Evolutionary conservation across 164 flowering plant genomes (phyloP).

Genomic region (Umbilicus rupestris): DNA sequence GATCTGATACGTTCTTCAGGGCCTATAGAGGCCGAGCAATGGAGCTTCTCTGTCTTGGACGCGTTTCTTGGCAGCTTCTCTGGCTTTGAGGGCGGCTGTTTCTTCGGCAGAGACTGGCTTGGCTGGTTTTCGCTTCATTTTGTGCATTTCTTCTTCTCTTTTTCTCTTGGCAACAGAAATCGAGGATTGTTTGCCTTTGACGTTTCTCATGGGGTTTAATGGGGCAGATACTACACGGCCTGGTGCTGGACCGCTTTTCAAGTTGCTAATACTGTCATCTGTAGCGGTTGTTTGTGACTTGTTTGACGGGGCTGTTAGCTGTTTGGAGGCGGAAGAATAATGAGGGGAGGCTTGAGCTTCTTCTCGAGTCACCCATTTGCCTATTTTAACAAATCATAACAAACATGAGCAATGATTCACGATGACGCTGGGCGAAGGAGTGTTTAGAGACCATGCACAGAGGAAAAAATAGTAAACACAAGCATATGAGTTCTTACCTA

Average conservation of each 20-base stretch:
- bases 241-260: constrained; percentile 42
- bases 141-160: constrained; percentile 37
- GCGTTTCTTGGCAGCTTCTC: constrained; percentile 90
- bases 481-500: constrained; percentile 35
- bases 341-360: constrained; percentile 50
- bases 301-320: constrained; percentile 22
- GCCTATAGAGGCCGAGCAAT: constrained; percentile 73
- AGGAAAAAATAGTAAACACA: neutral
- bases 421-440: too few relatives aligned
- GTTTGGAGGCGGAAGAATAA: constrained; percentile 26
- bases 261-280: constrained; percentile 8
- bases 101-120: constrained; percentile 74
- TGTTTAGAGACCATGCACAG: too few relatives aligned
- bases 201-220: constrained; percentile 54
- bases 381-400: constrained; percentile 19
- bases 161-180: constrained; percentile 63
- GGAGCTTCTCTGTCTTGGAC: constrained; percentile 81
- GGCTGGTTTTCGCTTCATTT: constrained; percentile 50
- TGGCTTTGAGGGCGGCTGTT: constrained; percentile 84
- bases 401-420: neutral
- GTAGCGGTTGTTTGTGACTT: constrained; percentile 23
- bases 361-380: constrained; percentile 80
- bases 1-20: constrained; percentile 10
- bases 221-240: constrained; percentile 54
- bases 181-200: constrained; percentile 70